Base-by-base conservation (phyloP, 2,329 filamentous ascomycete genomes). In the Thelonectria rubi region DNA sequence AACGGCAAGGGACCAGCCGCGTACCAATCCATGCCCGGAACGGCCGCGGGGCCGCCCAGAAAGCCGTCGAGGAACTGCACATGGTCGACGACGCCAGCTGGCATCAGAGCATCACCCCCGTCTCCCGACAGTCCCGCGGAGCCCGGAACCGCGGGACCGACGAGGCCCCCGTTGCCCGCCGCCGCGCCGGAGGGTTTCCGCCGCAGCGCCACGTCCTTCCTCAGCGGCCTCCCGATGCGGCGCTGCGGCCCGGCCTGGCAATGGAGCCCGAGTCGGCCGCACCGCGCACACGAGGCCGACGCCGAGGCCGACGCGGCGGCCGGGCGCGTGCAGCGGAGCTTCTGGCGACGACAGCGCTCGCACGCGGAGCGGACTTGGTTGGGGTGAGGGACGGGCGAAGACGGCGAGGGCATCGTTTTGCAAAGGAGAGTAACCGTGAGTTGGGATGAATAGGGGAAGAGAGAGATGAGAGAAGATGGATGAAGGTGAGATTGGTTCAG, bases 301-400 rank as follows among this genome's bases (percentile, higher is more conserved):
- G 68, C 42, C 3, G 70, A 70, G 1, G 61, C 46, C 2, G 64
- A 58, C 7, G 68, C 42, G 18, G 65, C 46, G 24, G 65, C 49
- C 21, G 69, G 67, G 17, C 73, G 74, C 8, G 66, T 66, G 62
- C 74, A 77, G 30, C 72, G 71, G 6, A 76, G 68, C 54, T 76
- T 76, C 45, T 76, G 74, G 11, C 69, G 64, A 8, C 74, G 74
- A 17, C 74, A 76, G 43, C 73, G 66, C 63, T 76, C 73, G 55
- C 74, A 76, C 6, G 74, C 72, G 7, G 72, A 73, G 26, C 75
- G 72, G 34, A 74, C 63, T 49, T 76, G 75, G 24, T 70, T 75
- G 3, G 75, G 74, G 47, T 76, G 74, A 2, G 71, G 69, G 37
- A 20, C 17, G 18, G 58, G 24, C 1, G 58, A 47, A n/a, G 61